Evolutionary conservation across 495 filamentous ascomycete genomes (phyloP).

Genomic region (Durotheca rogersii): DNA sequence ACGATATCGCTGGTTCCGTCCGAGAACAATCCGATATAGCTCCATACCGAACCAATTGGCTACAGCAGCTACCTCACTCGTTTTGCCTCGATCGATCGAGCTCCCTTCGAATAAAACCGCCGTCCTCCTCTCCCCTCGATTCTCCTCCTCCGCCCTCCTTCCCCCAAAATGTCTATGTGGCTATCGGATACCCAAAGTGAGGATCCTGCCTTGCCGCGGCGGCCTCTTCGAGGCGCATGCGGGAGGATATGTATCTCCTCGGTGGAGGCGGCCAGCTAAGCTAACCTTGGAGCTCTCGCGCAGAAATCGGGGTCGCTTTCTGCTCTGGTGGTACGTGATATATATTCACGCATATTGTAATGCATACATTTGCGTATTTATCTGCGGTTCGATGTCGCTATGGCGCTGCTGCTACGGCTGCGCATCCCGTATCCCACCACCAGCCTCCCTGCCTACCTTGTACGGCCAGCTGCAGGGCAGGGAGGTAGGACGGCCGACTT

Average conservation of each 20-base stretch:
- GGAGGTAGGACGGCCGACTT: too few species aligned
- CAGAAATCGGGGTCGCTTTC: conserved; percentile 94
- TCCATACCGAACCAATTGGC: neutral
- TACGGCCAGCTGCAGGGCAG: too few species aligned
- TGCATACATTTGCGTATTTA: too few species aligned
- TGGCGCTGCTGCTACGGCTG: conserved; percentile 6
- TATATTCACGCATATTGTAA: too few species aligned
- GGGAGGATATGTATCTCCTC: too few species aligned
- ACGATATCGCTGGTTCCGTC: too few species aligned
- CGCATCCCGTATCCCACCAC: conserved; percentile 16
- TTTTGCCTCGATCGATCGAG: neutral
- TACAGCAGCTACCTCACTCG: too few species aligned
- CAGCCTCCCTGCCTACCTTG: neutral
- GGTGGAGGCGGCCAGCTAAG: conserved; percentile 1
- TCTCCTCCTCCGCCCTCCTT: conserved; percentile 10
- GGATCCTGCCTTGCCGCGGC: conserved; percentile 22
- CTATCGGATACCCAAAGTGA: conserved; percentile 92
- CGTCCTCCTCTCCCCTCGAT: neutral
- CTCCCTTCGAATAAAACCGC: neutral
- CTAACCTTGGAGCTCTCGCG: conserved; percentile 17
- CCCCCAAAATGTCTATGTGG: conserved; percentile 71
- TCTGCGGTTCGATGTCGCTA: too few species aligned
- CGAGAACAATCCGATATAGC: too few species aligned
- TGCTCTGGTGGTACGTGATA: conserved; percentile 83
- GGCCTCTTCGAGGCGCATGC: too few species aligned